Conservation (phyloP, 2,329 filamentous ascomycete genomes). For the Fusarium nelsonii region DNA sequence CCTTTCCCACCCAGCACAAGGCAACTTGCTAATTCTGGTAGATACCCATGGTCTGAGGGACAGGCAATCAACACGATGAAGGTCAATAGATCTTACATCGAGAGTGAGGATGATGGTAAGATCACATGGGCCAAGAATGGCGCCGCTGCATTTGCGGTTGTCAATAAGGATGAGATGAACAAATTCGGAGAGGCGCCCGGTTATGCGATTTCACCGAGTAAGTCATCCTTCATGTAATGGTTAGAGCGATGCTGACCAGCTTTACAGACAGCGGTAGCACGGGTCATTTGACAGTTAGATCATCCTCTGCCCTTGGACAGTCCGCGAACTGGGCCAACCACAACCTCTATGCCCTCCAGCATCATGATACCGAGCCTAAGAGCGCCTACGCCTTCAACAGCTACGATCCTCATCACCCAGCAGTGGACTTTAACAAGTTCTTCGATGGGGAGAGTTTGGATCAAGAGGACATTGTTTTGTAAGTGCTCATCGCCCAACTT, state of each 20-base stretch:
- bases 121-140: conserved; percentile 64
- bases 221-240: background rate
- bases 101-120: conserved; percentile 57
- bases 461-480: conserved; percentile 36
- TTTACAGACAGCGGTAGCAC: conserved; percentile 28
- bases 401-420: conserved; percentile 59
- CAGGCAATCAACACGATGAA: conserved; percentile 65
- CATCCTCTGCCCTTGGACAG: conserved; percentile 61
- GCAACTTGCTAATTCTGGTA: background rate
- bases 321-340: conserved; percentile 63
- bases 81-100: conserved; percentile 57
- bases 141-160: conserved; percentile 61
- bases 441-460: conserved; percentile 29
- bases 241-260: background rate
- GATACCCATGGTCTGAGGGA: conserved; percentile 61
- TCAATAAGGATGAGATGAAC: conserved; percentile 64
- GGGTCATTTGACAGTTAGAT: conserved; percentile 61
- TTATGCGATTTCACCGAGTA: conserved; percentile 47
- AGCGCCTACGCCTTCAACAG: conserved; percentile 60
- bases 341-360: conserved; percentile 63
- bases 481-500: background rate
- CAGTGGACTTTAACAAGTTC: conserved; percentile 26
- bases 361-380: conserved; percentile 65
- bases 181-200: conserved; percentile 64
- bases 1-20: accelerated